These are phyloP conservation scores for Stygiomarasmius scandens DNA, from an alignment of 1,284 basidiomycete species.

Conservation along the genomic window DNA sequence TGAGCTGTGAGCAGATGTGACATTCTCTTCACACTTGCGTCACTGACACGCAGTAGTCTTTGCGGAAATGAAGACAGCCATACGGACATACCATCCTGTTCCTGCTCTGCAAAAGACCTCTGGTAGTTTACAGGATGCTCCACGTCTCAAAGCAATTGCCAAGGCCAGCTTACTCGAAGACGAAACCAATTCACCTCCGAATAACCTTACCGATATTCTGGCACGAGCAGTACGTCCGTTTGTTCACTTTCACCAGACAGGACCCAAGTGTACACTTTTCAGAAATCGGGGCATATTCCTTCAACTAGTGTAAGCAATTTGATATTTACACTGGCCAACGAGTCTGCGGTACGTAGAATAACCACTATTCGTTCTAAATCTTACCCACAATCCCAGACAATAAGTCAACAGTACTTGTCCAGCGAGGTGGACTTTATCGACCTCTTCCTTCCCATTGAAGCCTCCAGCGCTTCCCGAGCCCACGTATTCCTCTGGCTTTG, in stretches of 20 bases:
- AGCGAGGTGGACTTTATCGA: conserved; percentile 62
- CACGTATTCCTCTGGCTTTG: conserved; percentile 69
- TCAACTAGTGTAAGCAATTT: conserved; percentile 66
- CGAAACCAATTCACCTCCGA: conserved; percentile 44
- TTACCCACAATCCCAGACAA: conserved; percentile 40
- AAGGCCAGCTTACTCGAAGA: conserved; percentile 54
- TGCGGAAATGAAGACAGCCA: conserved; percentile 80
- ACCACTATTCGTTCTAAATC: conserved; percentile 14
- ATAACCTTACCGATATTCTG: conserved; percentile 51
- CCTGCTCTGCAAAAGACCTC: conserved; percentile 78
- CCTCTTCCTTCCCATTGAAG: conserved; percentile 62
- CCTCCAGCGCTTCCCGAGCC: conserved; percentile 65
- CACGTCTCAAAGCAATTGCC: conserved; percentile 73
- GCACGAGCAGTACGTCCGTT: conserved; percentile 41
- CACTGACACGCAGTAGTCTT: conserved; percentile 49
- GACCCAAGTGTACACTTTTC: conserved; percentile 18
- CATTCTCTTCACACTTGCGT: conserved; percentile 8
- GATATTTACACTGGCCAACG: conserved; percentile 60
- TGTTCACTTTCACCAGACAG: conserved; percentile 11
- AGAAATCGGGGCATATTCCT: conserved; percentile 54
- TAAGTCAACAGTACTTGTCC: conserved; percentile 60
- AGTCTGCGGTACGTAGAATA: conserved; percentile 48
- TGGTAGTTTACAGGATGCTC: conserved; percentile 80
- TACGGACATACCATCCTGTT: conserved; percentile 83
- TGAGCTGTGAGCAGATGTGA: conserved; percentile 65